Percentiles rank a stretch among this genome's conserved stretches.
These are phyloP conservation scores for Russula virescens DNA, from an alignment of 768 basidiomycete genomes.

Conservation along the genomic window DNA sequence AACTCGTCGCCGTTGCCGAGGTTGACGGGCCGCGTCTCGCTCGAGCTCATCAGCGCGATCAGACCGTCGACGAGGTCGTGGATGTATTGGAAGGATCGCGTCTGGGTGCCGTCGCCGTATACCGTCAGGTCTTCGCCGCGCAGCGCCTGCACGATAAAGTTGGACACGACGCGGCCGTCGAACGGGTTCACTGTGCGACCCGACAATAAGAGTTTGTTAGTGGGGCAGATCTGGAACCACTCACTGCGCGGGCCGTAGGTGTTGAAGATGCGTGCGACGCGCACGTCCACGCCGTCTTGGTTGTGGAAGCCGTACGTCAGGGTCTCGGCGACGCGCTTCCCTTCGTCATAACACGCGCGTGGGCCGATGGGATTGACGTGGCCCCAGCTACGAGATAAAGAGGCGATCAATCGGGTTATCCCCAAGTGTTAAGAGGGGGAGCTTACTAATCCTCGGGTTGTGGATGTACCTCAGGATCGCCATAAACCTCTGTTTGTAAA, in stretches of 20 bases:
- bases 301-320: conserved; percentile 93
- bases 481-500: conserved; percentile 75
- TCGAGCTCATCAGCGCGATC: conserved; percentile 91
- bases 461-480: conserved; percentile 97
- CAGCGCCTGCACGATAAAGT: conserved; percentile 97
- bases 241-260: conserved; percentile 81
- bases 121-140: conserved; percentile 96
- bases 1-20: conserved; percentile 95
- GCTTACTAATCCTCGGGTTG: conserved; percentile 92
- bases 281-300: conserved; percentile 92
- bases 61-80: conserved; percentile 96
- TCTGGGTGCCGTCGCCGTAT: conserved; percentile 90
- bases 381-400: conserved; percentile 62
- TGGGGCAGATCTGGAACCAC: conserved; percentile 31
- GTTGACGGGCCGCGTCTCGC: conserved; percentile 92
- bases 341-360: conserved; percentile 99
- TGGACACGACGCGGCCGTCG: conserved; percentile 97
- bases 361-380: conserved; percentile 98
- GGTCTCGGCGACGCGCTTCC: conserved; percentile 98
- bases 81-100: conserved; percentile 95
- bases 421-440: conserved; percentile 8
- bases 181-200: conserved; percentile 74
- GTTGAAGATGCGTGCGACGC: conserved; percentile 98
- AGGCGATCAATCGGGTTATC: not conserved
- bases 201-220: no score